These are phyloP conservation scores for Balamuthia mandrillaris DNA, from an alignment of 208 protist species.

Conservation along the genomic window DNA sequence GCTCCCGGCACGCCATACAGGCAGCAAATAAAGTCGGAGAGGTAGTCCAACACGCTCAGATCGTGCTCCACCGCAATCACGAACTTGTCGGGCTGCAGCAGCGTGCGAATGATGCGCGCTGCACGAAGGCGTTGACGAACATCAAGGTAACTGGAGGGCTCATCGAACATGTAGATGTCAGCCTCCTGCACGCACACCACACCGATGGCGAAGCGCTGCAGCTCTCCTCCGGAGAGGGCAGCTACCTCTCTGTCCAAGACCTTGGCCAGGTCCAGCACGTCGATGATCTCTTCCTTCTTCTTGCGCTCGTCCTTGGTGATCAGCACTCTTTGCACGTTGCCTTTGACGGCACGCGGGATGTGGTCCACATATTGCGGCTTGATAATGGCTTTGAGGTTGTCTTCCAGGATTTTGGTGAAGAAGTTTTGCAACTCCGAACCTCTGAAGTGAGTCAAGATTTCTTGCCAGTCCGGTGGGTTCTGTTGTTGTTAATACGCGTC, in stretches of 20 bases:
- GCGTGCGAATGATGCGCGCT: conserved; percentile 90
- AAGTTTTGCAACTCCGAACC: conserved; percentile 99
- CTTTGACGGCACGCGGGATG: conserved; percentile 94
- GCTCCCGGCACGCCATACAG: conserved; percentile 98
- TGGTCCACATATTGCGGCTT: conserved; percentile 99
- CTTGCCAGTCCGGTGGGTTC: conserved; percentile 96
- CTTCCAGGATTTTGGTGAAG: conserved; percentile 95
- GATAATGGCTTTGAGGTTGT: conserved; percentile 94
- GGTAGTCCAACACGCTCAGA: conserved; percentile 98
- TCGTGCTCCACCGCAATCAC: conserved; percentile 99
- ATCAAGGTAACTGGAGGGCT: conserved; percentile 99
- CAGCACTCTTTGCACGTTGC: conserved; percentile 87
- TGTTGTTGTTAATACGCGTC: too few relatives aligned
- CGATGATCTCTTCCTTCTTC: conserved; percentile 39
- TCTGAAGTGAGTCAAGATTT: conserved; percentile 98
- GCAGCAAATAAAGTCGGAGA: conserved; percentile 99
- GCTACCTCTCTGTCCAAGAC: conserved; percentile 89
- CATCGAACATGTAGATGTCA: conserved; percentile 98
- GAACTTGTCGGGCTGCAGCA: conserved; percentile 85
- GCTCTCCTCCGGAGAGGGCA: conserved; percentile 98
- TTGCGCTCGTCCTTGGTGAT: conserved; percentile 83
- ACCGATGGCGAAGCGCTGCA: conserved; percentile 99
- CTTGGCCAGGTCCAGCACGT: conserved; percentile 82
- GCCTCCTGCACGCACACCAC: conserved; percentile 77
- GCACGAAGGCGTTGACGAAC: conserved; percentile 98